Base-by-base conservation (phyloP, 192 early-diverging fungal genomes). In the Blastocladiella britannica region DNA sequence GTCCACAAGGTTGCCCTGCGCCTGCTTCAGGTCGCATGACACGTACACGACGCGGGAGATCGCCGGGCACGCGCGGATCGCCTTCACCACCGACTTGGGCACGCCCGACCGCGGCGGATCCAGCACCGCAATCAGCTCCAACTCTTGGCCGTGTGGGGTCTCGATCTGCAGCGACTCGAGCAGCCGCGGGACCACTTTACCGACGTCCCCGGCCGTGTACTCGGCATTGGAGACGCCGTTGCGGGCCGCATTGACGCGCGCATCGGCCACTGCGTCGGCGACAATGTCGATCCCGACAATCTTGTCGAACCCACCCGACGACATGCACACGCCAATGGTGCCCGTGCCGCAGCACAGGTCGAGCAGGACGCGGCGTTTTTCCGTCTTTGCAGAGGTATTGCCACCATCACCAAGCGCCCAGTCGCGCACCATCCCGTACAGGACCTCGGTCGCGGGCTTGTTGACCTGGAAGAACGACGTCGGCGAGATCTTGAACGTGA, bases 301-400 rank as follows among this genome's bases (percentile, higher is more conserved):
- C 28, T 67, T 64, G 29, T 83, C 76, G n/a, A 83, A 74, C 28
- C 43, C 29, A 23, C 54, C 59, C 51, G 68, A 63, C 4, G 84
- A 79, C 77, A 88, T 76, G 8, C 76, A 75, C 47, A 88, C 72
- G 25, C 86, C 86, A 58, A 88, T 88, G 12, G 86, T 88, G 26
- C 86, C 86, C 20, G 84, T 88, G 12, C 86, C 86, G 70, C 86
- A 88, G 64, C 86, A 88, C 24, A 88, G 62, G 65, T 88, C 84
- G 25, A 87, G 65, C 12, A 81, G 60, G 22, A 80, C 67, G 28
- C 57, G 60, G 31, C 62, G 64, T 61, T 63, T 67, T 25, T 68
- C 65, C 24, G 37, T 53, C 52, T 52, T 26, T 0, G 15, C 29
- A 47, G 54, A 31, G 20, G 15, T 25, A 18, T 26, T 15, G 7